Conservation (phyloP, 2,329 filamentous ascomycete species). For the Harringtonia aguacate region DNA sequence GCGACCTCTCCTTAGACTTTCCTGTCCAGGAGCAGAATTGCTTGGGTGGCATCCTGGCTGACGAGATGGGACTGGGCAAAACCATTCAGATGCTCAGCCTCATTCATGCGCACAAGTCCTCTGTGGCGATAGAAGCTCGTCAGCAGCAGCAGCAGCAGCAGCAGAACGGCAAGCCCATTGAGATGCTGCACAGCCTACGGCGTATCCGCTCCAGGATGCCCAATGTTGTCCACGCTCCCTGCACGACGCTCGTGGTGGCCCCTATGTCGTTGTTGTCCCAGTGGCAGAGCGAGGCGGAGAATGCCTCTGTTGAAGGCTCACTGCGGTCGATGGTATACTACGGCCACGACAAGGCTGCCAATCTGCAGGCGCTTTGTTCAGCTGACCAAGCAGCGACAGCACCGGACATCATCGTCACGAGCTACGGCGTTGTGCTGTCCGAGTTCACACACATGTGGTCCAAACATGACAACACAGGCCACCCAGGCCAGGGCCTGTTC, state of each 20-base stretch:
- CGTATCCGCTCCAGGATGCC: constrained; percentile 14
- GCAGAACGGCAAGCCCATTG: constrained; percentile 12
- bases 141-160: constrained; percentile 10
- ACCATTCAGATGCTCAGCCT: constrained; percentile 97
- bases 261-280: constrained; percentile 95
- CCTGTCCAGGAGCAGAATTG: constrained; percentile 92
- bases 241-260: constrained; percentile 89
- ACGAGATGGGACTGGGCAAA: constrained; percentile 97
- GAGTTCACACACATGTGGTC: constrained; percentile 70
- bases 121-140: constrained; percentile 32
- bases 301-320: constrained; percentile 74
- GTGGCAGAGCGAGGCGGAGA: constrained; percentile 92
- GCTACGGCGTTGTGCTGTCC: constrained; percentile 83
- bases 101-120: constrained; percentile 70
- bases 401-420: constrained; percentile 87
- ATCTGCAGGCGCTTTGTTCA: constrained; percentile 71
- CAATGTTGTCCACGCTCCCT: constrained; percentile 58
- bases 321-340: constrained; percentile 87
- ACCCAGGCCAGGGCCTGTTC: constrained; percentile 65
- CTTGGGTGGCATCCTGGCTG: constrained; percentile 82
- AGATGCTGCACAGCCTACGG: constrained; percentile 49
- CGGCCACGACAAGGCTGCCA: constrained; percentile 69
- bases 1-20: constrained; percentile 84
- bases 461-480: constrained; percentile 47
- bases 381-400: constrained; percentile 62